Percentiles rank a stretch among this genome's conserved stretches.
phyloP scores from a whole-genome alignment of 164 flowering plant species.

The Hamamelis virginiana region DNA sequence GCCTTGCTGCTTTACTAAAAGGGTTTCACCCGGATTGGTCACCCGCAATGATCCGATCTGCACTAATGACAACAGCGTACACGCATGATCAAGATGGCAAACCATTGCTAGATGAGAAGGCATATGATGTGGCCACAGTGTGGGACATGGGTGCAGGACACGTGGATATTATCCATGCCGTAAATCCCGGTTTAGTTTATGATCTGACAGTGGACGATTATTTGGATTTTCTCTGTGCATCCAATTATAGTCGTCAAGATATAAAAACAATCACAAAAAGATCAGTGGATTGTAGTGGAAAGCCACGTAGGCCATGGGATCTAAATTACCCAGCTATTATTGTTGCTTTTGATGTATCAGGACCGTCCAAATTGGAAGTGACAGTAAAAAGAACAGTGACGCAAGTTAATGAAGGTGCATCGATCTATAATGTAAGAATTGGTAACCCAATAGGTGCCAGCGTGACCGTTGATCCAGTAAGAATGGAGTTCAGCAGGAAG shows the following conservation, averaged over 20 bases:
- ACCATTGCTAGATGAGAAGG: slow-evolving; percentile 26
- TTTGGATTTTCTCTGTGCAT: slow-evolving; percentile 39
- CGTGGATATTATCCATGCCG: slow-evolving; percentile 41
- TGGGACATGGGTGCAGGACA: slow-evolving; percentile 55
- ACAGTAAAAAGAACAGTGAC: slow-evolving; percentile 36
- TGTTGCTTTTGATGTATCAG: slow-evolving; percentile 14
- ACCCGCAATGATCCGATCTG: slow-evolving; percentile 46
- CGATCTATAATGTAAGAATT: slow-evolving; percentile 24
- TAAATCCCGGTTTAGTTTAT: slow-evolving; percentile 47
- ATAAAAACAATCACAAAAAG: slow-evolving; percentile 22
- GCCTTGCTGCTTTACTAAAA: slow-evolving; percentile 50
- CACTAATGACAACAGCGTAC: slow-evolving; percentile 60
- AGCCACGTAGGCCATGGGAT: slow-evolving; percentile 28
- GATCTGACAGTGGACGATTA: slow-evolving; percentile 47
- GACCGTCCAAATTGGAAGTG: not conserved
- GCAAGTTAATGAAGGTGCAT: slow-evolving; percentile 21
- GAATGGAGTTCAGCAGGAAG: slow-evolving; percentile 21
- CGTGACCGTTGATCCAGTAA: slow-evolving; percentile 31
- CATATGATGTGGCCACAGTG: slow-evolving; percentile 17
- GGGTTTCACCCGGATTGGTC: slow-evolving; percentile 65
- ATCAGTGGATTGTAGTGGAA: slow-evolving; percentile 18
- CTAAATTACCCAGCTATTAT: slow-evolving; percentile 53
- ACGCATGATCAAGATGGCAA: slow-evolving; percentile 21
- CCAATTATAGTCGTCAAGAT: slow-evolving; percentile 9
- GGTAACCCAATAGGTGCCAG: slow-evolving; percentile 13